Base-by-base conservation (phyloP, 805 yeast genomes). In the Komagataella pastoris region DNA sequence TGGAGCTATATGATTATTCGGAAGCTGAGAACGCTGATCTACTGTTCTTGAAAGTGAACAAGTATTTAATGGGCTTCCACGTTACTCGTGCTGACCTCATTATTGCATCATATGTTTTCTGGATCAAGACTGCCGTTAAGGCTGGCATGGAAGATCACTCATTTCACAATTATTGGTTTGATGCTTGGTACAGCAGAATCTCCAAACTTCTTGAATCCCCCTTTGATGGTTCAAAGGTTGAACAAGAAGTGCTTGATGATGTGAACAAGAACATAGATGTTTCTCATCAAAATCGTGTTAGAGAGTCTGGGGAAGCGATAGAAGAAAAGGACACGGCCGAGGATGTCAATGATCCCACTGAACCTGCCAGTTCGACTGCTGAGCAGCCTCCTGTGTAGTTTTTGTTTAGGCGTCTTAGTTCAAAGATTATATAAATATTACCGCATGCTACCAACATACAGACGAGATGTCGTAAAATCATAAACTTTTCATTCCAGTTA, bases 31-130 rank as follows among this genome's bases (percentile, higher is more conserved):
- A 48, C 30, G 18, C 23, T 21, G 17, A 44, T 14, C n/a, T 44
- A 24, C 17, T 14, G n/a, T 24, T 44, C 12, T 30, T 49, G 48
- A 49, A 44, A 24, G 47, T n/a, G 5, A 47, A 43, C 7, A 44
- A 19, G 17, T 49, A 19, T 30, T 36, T 49, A 6, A 43, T 45
- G 36, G 50, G 50, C n/a, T 24, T 23, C 12, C 43, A 48, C 18
- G 23, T 40, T 12, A 48, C 44, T 17, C 17, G 45, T 12, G 51
- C 47, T 14, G 51, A 49, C 12, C 44, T 49, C 21, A 12, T 44
- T 10, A n/a, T 49, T 10, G 51, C 40, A 24, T 47, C 44, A 5
- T 45, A 23, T 23, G 47, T 44, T 12, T 49, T 49, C 30, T 49
- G 47, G 48, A 10, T 49, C 7, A 36, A 45, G 19, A 40, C 21